Evolutionary conservation across 495 filamentous ascomycete species (phyloP).

Genomic region (Penicillium tannophilum): DNA sequence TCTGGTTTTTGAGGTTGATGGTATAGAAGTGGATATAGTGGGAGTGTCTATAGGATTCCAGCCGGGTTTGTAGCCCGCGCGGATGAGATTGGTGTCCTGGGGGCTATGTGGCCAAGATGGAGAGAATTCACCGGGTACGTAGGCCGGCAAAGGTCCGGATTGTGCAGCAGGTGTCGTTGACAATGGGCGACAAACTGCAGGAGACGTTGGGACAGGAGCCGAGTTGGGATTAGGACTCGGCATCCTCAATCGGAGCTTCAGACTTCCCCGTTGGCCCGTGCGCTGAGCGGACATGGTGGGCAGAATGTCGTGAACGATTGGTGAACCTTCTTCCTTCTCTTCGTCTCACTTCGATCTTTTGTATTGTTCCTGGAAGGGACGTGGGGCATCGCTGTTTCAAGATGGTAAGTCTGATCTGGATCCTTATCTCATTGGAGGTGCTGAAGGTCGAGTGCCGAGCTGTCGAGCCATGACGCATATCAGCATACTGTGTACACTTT

Average conservation of each 20-base stretch:
- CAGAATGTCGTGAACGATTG: conserved; percentile 23
- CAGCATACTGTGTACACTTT: conserved; percentile 19
- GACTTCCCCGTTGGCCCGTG: conserved; percentile 18
- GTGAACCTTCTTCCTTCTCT: conserved; percentile 2
- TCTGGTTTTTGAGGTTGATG: conserved; percentile 7
- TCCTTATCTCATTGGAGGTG: neutral
- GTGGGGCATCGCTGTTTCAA: conserved; percentile 4
- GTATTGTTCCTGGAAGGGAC: neutral
- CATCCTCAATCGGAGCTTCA: neutral
- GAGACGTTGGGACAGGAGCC: neutral
- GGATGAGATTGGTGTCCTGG: conserved; percentile 29
- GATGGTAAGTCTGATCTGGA: conserved; percentile 20
- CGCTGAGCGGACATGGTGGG: conserved; percentile 27
- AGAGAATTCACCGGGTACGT: conserved; percentile 4
- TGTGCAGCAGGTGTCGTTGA: neutral
- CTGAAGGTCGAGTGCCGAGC: neutral
- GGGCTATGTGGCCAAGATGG: conserved; percentile 23
- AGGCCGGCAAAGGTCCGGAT: conserved; percentile 12
- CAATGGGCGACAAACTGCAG: neutral
- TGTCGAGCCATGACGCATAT: conserved; percentile 7
- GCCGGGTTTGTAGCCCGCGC: conserved; percentile 31
- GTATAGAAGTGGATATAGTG: neutral
- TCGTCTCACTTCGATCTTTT: neutral
- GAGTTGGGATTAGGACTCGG: neutral
- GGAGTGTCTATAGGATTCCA: conserved; percentile 15